Evolutionary conservation across 306 rosid genomes (phyloP).

Genomic region (Citrullus mucosospermus): DNA sequence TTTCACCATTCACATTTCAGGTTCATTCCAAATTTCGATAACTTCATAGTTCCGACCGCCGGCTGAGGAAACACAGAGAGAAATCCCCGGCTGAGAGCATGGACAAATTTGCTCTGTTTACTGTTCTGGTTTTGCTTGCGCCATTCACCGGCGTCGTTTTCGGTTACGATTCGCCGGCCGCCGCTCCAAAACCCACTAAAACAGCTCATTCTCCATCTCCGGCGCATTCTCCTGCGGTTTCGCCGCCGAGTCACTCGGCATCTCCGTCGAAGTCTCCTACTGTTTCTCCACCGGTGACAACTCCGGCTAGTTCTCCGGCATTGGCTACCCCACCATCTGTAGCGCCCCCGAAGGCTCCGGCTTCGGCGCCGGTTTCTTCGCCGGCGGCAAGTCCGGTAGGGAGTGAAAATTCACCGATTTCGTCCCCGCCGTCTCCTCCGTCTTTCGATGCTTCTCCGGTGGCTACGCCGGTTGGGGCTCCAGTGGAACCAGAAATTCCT

Average conservation of each 20-base stretch:
- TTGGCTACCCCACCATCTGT: conserved; percentile 20
- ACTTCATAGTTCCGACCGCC: background rate
- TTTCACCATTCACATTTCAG: background rate
- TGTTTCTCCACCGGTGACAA: conserved; percentile 28
- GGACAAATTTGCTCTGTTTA: conserved; percentile 17
- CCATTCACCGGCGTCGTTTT: conserved; percentile 5
- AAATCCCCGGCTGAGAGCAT: conserved; percentile 7
- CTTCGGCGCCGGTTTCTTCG: conserved; percentile 23
- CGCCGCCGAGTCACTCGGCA: conserved; percentile 13
- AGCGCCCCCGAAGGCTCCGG: conserved; percentile 17
- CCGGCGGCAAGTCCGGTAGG: conserved; percentile 35
- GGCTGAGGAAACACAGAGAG: background rate
- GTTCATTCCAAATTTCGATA: background rate
- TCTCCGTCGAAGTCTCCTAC: conserved; percentile 52
- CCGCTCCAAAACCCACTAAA: conserved; percentile 39
- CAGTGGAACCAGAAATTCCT: conserved; percentile 39
- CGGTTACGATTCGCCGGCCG: conserved; percentile 54
- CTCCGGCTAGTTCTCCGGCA: conserved; percentile 39
- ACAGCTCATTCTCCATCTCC: conserved; percentile 11
- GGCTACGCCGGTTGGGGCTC: conserved; percentile 28
- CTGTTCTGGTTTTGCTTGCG: conserved; percentile 15
- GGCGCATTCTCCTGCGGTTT: conserved; percentile 13
- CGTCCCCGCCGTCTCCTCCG: conserved; percentile 27
- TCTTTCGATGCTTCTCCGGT: conserved; percentile 20
- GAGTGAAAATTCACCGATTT: conserved; percentile 26